A percentile compares a stretch with the other conserved stretches of the same genome.
Evolutionary conservation across 306 rosid species (phyloP).

Genomic region (Quercus mongolica): DNA sequence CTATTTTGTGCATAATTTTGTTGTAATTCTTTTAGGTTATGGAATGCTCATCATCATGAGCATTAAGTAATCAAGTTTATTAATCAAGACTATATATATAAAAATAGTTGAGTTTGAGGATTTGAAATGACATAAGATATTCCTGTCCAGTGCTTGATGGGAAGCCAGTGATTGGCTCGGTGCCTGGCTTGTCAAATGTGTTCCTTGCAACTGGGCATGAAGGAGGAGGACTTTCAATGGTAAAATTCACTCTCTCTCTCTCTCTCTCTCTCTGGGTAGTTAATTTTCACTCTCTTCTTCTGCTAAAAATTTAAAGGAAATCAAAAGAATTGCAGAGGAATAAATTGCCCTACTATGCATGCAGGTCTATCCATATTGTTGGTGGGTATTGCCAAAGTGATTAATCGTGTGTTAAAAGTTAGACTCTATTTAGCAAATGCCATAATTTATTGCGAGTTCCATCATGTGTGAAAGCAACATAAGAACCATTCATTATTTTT

Average conservation of each 20-base stretch:
- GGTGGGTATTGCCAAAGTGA: neutral
- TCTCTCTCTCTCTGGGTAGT: neutral
- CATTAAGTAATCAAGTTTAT: too few relatives aligned
- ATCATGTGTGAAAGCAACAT: neutral
- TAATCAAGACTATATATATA: too few relatives aligned
- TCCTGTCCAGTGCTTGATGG: constrained; percentile 77
- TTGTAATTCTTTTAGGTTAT: too few relatives aligned
- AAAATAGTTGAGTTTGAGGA: neutral
- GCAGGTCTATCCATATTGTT: neutral
- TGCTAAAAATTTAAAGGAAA: neutral
- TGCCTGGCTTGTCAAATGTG: constrained; percentile 73
- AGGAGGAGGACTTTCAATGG: constrained; percentile 87
- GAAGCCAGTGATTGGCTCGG: constrained; percentile 80
- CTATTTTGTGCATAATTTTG: too few relatives aligned
- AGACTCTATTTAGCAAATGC: constrained; percentile 7
- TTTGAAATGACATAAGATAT: neutral
- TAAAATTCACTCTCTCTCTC: constrained; percentile 22
- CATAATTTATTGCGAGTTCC: neutral
- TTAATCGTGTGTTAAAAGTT: constrained; percentile 4
- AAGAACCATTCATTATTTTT: constrained; percentile 15
- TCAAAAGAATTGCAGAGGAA: neutral
- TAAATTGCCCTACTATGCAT: neutral
- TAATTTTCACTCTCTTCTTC: neutral
- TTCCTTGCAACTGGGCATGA: constrained; percentile 95
- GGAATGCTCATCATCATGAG: too few relatives aligned